These are phyloP conservation scores for Populus tremula DNA, from an alignment of 345 rosid species.

Conservation along the genomic window DNA sequence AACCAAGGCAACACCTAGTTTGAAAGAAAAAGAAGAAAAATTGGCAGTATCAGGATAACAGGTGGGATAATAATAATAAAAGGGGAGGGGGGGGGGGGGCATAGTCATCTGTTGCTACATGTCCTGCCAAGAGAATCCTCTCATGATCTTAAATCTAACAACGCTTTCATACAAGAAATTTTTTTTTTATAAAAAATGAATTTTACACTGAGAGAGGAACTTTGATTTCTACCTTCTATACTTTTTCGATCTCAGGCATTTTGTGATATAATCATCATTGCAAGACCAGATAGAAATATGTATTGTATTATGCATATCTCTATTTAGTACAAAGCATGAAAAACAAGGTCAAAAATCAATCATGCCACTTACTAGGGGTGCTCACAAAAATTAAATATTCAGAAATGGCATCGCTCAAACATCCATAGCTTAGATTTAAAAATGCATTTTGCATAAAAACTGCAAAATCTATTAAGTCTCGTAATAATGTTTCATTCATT, in stretches of 20 bases:
- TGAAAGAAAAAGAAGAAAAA: constrained; percentile 1
- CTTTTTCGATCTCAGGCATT: too few relatives aligned
- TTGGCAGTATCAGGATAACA: not conserved
- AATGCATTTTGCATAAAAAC: not conserved
- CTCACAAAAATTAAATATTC: not conserved
- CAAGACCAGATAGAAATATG: too few relatives aligned
- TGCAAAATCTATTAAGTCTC: not conserved
- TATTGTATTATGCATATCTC: too few relatives aligned
- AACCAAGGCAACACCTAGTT: constrained; percentile 81
- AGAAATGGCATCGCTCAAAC: not conserved
- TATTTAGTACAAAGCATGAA: not conserved
- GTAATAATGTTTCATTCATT: not conserved
- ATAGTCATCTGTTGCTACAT: too few relatives aligned
- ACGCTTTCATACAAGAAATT: too few relatives aligned
- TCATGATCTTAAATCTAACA: not conserved
- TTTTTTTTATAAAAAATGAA: too few relatives aligned
- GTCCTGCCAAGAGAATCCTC: not conserved
- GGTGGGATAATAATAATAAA: too few relatives aligned
- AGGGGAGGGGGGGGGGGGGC: too few relatives aligned
- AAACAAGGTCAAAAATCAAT: not conserved
- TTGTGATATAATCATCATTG: too few relatives aligned
- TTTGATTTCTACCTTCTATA: too few relatives aligned
- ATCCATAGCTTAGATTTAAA: not conserved
- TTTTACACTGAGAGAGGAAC: too few relatives aligned
- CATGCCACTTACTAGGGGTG: not conserved